phyloP scores from a whole-genome alignment of 2,329 filamentous ascomycete genomes.

The Fusarium avenaceum region DNA sequence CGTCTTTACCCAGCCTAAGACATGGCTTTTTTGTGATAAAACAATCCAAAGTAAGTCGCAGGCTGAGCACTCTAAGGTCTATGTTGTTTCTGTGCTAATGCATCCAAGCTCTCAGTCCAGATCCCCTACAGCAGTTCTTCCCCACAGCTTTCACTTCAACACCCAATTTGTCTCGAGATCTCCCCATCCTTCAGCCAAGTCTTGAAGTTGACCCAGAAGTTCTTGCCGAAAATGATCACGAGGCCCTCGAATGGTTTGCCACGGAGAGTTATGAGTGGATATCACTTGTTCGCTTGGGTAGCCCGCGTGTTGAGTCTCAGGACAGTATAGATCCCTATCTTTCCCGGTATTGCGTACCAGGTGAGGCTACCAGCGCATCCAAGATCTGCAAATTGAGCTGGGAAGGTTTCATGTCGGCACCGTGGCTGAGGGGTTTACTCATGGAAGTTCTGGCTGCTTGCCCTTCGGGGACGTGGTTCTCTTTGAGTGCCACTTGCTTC shows the following conservation, averaged over 20 bases:
- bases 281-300: conserved; percentile 74
- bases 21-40: conserved; percentile 84
- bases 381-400: conserved; percentile 67
- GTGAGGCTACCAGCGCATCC: conserved; percentile 48
- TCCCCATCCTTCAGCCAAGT: conserved; percentile 43
- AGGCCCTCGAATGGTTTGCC: conserved; percentile 72
- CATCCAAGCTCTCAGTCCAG: conserved; percentile 61
- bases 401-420: conserved; percentile 69
- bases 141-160: conserved; percentile 59
- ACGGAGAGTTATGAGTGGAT: conserved; percentile 81
- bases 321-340: conserved; percentile 78
- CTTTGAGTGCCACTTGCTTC: conserved; percentile 66
- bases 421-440: conserved; percentile 65
- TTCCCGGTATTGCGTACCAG: conserved; percentile 74
- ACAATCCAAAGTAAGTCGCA: conserved; percentile 47
- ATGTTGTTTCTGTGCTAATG: conserved; percentile 41
- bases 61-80: conserved; percentile 10
- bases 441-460: conserved; percentile 60
- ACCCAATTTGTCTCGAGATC: conserved; percentile 33
- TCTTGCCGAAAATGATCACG: conserved; percentile 55
- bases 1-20: conserved; percentile 74
- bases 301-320: conserved; percentile 69
- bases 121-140: conserved; percentile 62
- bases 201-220: conserved; percentile 46
- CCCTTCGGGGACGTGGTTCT: conserved; percentile 67